Conservation (phyloP, 2,329 filamentous ascomycete species). For the Diaporthe humulicola region DNA sequence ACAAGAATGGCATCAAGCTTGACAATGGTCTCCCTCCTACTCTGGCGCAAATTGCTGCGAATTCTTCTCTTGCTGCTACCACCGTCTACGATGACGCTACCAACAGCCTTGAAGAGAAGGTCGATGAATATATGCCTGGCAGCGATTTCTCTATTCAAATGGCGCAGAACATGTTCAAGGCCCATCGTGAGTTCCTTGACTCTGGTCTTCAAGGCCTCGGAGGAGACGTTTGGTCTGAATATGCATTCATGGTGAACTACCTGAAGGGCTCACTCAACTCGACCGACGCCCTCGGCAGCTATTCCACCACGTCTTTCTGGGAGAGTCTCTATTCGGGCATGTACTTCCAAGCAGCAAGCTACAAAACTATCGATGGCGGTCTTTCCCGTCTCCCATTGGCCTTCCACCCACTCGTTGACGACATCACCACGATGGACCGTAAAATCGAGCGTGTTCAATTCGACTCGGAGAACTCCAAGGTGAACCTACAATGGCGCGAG, state of each 20-base stretch:
- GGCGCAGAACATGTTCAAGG: conserved; percentile 58
- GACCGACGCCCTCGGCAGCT: conserved; percentile 64
- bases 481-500: conserved; percentile 70
- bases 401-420: conserved; percentile 72
- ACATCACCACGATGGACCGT: conserved; percentile 67
- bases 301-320: conserved; percentile 60
- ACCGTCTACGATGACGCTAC: conserved; percentile 43
- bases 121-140: conserved; percentile 52
- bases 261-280: conserved; percentile 66
- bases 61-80: conserved; percentile 53
- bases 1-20: conserved; percentile 61
- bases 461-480: conserved; percentile 61
- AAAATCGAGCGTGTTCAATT: conserved; percentile 70
- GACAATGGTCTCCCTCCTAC: conserved; percentile 67
- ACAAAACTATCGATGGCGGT: conserved; percentile 72
- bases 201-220: conserved; percentile 57
- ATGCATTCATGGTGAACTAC: conserved; percentile 71
- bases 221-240: conserved; percentile 75
- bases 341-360: conserved; percentile 71
- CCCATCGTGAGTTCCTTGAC: conserved; percentile 55
- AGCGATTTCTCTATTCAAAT: conserved; percentile 52
- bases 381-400: conserved; percentile 70
- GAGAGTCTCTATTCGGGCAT: conserved; percentile 65
- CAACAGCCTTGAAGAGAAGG: conserved; percentile 51
- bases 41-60: conserved; percentile 58